Evolutionary conservation across 768 basidiomycete species (phyloP).

Genomic region (Dacryopinax primogenitus): DNA sequence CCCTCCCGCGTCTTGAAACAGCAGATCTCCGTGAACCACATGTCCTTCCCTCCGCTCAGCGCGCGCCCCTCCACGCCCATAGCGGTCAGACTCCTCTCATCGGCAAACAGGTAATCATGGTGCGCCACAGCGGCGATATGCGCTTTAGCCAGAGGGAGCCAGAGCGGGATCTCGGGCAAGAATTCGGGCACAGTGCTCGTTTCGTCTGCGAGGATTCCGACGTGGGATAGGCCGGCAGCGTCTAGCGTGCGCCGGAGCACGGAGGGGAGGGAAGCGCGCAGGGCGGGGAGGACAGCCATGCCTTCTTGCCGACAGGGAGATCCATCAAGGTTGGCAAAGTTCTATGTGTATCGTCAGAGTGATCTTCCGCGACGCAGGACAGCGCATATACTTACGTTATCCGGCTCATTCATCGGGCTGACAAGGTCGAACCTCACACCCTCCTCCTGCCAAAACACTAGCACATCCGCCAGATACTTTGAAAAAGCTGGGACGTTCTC

Average conservation of each 20-base stretch:
- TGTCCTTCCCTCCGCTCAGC: conserved; percentile 17
- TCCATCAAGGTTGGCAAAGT: conserved; percentile 21
- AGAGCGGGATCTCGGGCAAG: conserved; percentile 18
- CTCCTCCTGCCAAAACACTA: conserved; percentile 30
- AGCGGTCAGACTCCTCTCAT: conserved; percentile 21
- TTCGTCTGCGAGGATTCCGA: conserved; percentile 36
- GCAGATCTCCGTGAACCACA: conserved; percentile 23
- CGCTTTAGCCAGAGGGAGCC: conserved; percentile 16
- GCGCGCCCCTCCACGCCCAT: conserved; percentile 15
- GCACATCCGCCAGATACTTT: conserved; percentile 33
- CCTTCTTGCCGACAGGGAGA: conserved; percentile 37
- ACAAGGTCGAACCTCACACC: conserved; percentile 33
- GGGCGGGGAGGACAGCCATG: conserved; percentile 33
- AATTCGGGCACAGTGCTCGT: conserved; percentile 24
- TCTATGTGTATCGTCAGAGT: background rate
- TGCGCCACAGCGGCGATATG: conserved; percentile 33
- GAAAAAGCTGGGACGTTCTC: conserved; percentile 31
- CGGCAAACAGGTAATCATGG: conserved; percentile 37
- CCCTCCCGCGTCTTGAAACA: conserved; percentile 19
- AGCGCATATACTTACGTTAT: conserved; percentile 16
- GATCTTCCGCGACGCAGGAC: background rate
- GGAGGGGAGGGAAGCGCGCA: conserved; percentile 34
- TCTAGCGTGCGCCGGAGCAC: conserved; percentile 28
- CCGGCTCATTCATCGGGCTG: conserved; percentile 38
- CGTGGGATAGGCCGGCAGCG: conserved; percentile 23